A percentile compares a stretch with the other conserved stretches of the same genome.
Evolutionary conservation across 169 alveolate species (phyloP).

Genomic region (Eimeria falciformis): DNA sequence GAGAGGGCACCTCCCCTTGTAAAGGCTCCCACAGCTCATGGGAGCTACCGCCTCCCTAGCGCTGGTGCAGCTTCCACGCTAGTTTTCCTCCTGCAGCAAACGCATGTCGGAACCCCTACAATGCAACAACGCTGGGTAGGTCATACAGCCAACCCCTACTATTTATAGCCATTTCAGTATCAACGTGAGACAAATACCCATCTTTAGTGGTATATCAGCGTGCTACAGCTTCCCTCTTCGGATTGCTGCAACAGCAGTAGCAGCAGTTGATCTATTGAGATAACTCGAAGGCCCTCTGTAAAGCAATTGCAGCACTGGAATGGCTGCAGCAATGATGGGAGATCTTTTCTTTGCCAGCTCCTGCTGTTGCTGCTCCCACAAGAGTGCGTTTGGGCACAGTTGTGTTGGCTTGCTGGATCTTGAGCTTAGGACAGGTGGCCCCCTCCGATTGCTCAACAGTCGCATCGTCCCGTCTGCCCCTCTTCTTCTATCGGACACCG

Average conservation of each 20-base stretch:
- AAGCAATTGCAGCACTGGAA: too few relatives aligned
- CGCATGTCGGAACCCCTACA: slow-evolving; percentile 10
- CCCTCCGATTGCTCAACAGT: slow-evolving; percentile 49
- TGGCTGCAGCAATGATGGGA: too few relatives aligned
- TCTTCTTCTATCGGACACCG: slow-evolving; percentile 30
- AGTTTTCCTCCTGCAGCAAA: slow-evolving; percentile 25
- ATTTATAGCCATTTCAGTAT: not conserved
- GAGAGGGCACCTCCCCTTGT: not conserved
- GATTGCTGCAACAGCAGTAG: too few relatives aligned
- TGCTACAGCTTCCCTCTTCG: too few relatives aligned
- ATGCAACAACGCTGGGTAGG: not conserved
- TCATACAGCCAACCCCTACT: not conserved
- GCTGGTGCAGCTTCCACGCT: not conserved
- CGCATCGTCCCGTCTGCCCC: slow-evolving; percentile 35
- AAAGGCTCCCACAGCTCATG: not conserved
- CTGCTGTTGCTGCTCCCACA: too few relatives aligned
- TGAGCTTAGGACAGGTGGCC: slow-evolving; percentile 10
- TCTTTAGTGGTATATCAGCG: too few relatives aligned
- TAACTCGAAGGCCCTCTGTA: too few relatives aligned
- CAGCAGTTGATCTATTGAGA: too few relatives aligned
- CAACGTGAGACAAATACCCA: not conserved
- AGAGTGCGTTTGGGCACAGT: not conserved
- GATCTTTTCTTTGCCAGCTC: too few relatives aligned
- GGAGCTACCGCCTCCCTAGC: not conserved
- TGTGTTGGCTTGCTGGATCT: not conserved